These are phyloP conservation scores for Colletotrichum australisinense DNA, from an alignment of 2,329 filamentous ascomycete species.

Conservation along the genomic window DNA sequence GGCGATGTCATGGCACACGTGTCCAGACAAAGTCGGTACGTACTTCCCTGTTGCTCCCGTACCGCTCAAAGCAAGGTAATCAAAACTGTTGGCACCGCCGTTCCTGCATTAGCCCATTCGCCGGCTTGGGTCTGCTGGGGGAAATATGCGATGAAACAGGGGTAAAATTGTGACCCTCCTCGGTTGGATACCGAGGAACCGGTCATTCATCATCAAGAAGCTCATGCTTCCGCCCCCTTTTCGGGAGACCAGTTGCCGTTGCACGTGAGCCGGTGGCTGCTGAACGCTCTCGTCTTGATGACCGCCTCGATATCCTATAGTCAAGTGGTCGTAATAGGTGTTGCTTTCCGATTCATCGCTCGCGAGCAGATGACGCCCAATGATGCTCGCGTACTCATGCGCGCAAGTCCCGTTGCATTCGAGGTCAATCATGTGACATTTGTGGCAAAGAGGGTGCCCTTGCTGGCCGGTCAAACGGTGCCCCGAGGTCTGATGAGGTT, in stretches of 20 bases:
- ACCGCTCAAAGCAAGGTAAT: constrained; percentile 13
- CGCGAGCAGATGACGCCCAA: neutral
- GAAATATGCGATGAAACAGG: constrained; percentile 36
- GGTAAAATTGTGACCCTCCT: constrained; percentile 36
- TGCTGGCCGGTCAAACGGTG: constrained; percentile 7
- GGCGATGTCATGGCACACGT: constrained; percentile 33
- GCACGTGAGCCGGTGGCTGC: neutral
- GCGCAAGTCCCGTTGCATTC: neutral
- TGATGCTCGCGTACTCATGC: neutral
- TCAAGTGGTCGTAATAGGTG: neutral
- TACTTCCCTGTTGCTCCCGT: neutral
- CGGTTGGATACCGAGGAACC: constrained; percentile 34
- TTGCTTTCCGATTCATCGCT: neutral
- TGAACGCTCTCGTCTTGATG: neutral
- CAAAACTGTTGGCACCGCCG: constrained; percentile 31
- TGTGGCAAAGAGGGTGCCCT: neutral
- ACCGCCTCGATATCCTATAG: neutral
- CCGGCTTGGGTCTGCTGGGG: constrained; percentile 32
- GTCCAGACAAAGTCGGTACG: constrained; percentile 15
- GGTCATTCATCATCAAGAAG: constrained; percentile 23
- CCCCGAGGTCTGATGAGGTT: constrained; percentile 22
- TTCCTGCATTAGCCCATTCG: constrained; percentile 36
- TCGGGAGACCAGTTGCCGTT: neutral
- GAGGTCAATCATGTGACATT: constrained; percentile 18
- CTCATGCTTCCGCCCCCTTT: constrained; percentile 22